Base-by-base conservation (phyloP, 1,139 yeast genomes). In the Debaryomyces sp. region DNA sequence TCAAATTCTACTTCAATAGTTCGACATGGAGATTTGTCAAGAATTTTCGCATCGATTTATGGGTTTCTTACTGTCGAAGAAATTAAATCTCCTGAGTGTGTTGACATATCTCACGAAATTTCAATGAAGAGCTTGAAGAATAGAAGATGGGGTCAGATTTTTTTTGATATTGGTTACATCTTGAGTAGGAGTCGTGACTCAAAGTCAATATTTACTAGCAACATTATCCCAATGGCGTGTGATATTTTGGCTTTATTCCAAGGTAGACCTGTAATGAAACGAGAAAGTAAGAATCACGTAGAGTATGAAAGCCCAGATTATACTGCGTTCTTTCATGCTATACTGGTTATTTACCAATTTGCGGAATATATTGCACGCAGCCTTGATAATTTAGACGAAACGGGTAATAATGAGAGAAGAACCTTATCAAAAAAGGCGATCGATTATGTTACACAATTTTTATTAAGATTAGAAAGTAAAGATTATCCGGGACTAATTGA, bases 221-320 rank as follows among this genome's bases (percentile, higher is more conserved):
- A 68, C 32, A 65, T 71, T 6, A 64, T 80, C 2, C 75, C 84
- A 2, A 67, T 78, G 67, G 80, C 85, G 3, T 82, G 85, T 53
- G 94, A 84, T 60, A 80, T 85, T 46, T 66, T 87, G 45, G 75
- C 80, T 23, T 71, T 89, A 24, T 90, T 92, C 61, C 96, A 92
- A 64, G 95, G 96, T 2, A 78, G 84, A 45, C 88, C 96, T 0
- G 86, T 88, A 0, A 70, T 90, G 59, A 80, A 77, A 55, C 76
- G 98, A 53, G 96, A 90, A 60, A 81, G 83, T n/a, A 76, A 80
- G 12, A 84, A 82, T 50, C 99, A 94, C 64, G 90, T 94, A 10
- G 97, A 92, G 61, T 94, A 88, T 62, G 99, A 94, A 61, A 85
- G 85, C 41, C 90, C 89, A 18, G 91, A 88, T 47, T 92, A 94